phyloP scores from a whole-genome alignment of 2,329 filamentous ascomycete genomes.

The Penicillium hordei region DNA sequence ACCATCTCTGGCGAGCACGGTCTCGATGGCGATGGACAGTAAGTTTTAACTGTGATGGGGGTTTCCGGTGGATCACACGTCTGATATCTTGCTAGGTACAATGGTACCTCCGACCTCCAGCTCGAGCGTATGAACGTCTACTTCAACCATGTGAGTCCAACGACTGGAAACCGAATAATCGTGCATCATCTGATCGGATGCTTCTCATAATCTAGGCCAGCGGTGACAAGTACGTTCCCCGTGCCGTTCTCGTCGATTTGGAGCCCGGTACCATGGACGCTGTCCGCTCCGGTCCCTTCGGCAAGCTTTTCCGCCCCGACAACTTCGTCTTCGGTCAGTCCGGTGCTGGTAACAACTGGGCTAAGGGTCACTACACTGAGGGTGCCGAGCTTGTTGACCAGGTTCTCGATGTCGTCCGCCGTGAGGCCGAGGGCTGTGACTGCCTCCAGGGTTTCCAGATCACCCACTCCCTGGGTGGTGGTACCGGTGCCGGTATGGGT shows the following conservation, averaged over 20 bases:
- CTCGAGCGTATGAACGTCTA: conserved; percentile 99
- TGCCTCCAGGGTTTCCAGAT: conserved; percentile 99
- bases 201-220: conserved; percentile 63
- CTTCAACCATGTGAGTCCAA: conserved; percentile 77
- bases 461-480: conserved; percentile 99
- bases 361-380: conserved; percentile 99
- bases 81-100: conserved; percentile 66
- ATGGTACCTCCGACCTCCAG: conserved; percentile 97
- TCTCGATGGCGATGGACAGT: conserved; percentile 70
- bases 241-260: conserved; percentile 98
- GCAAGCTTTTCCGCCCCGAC: conserved; percentile 98
- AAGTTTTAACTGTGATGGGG: not conserved
- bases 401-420: conserved; percentile 96
- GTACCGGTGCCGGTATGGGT: conserved; percentile 99
- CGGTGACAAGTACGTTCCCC: conserved; percentile 98
- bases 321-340: conserved; percentile 99
- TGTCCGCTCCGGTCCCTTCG: conserved; percentile 95
- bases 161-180: not conserved
- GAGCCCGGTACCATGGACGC: conserved; percentile 99
- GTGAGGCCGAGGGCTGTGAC: conserved; percentile 98
- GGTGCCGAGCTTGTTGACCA: conserved; percentile 98
- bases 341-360: conserved; percentile 99
- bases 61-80: conserved; percentile 14
- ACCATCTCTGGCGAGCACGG: conserved; percentile 89
- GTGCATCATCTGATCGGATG: not conserved